These are phyloP conservation scores for Macaranga tanarius DNA, from an alignment of 441 rosid genomes.

Conservation along the genomic window DNA sequence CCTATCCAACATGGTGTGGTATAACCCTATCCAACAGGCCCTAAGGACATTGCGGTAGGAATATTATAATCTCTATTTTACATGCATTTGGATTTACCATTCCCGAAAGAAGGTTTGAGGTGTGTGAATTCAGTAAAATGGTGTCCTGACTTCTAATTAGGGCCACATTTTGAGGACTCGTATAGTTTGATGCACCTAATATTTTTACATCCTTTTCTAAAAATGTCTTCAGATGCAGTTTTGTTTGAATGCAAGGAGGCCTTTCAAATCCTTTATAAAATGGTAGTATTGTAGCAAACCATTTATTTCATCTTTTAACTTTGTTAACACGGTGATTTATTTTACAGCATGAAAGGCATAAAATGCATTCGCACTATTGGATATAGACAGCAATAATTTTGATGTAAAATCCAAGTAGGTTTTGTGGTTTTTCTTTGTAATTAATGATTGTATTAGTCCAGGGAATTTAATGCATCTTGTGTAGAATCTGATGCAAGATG, in stretches of 20 bases:
- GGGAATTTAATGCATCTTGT: not conserved
- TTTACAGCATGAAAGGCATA: not conserved
- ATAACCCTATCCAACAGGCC: not conserved
- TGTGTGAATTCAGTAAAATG: not conserved
- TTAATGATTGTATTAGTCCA: not conserved
- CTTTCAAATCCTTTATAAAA: not conserved
- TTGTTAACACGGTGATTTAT: not conserved
- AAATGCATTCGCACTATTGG: not conserved
- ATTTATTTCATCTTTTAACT: too few species aligned
- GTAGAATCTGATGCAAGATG: not conserved
- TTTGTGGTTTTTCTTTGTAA: not conserved
- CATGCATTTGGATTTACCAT: not conserved
- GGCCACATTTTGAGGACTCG: not conserved
- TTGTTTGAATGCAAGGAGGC: not conserved
- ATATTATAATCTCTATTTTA: not conserved
- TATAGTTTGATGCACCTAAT: not conserved
- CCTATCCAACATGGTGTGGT: not conserved
- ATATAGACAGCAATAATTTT: not conserved
- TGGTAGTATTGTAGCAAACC: not conserved
- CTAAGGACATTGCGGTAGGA: not conserved
- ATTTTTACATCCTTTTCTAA: not conserved
- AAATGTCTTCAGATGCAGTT: not conserved
- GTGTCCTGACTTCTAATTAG: not conserved
- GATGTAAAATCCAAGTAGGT: not conserved
- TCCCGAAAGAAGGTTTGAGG: not conserved